Conservation (phyloP, 495 filamentous ascomycete genomes). For the Astrothelium macrocarpum region DNA sequence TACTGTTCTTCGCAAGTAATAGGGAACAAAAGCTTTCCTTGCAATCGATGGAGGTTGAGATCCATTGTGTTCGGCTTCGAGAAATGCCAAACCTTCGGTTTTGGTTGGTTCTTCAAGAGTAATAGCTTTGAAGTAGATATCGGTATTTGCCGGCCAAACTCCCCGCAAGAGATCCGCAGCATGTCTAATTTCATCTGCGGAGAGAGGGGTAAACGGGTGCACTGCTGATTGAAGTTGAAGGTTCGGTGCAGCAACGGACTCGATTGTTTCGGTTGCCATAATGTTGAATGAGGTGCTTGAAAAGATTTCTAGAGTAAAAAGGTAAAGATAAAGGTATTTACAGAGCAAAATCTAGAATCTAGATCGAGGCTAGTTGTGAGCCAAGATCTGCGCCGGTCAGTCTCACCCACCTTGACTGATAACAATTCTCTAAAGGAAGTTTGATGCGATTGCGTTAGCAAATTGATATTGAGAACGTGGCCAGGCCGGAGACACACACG, state of each 20-base stretch:
- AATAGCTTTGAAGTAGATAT: slow-evolving; percentile 56
- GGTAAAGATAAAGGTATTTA: no score
- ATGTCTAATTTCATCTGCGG: slow-evolving; percentile 44
- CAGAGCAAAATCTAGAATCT: no score
- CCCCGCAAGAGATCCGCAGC: slow-evolving; percentile 36
- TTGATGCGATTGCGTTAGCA: not conserved
- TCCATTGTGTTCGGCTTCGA: slow-evolving; percentile 36
- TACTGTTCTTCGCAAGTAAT: slow-evolving; percentile 56
- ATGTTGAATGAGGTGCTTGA: not conserved
- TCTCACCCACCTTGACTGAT: not conserved
- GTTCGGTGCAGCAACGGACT: slow-evolving; percentile 10
- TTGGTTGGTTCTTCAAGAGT: slow-evolving; percentile 60
- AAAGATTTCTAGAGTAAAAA: not conserved
- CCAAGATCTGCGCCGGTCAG: not conserved
- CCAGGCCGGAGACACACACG: no score
- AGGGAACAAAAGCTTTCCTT: slow-evolving; percentile 47
- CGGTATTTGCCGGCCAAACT: slow-evolving; percentile 41
- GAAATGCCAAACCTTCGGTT: slow-evolving; percentile 44
- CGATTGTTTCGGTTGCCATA: slow-evolving; percentile 12
- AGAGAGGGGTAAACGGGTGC: slow-evolving; percentile 54
- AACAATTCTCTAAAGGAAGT: not conserved
- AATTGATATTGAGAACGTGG: no score
- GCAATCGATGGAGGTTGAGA: slow-evolving; percentile 36
- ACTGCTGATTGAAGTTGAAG: slow-evolving; percentile 9
- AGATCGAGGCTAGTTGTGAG: no score